A percentile compares a stretch with the other conserved stretches of the same genome.
Evolutionary conservation across 2,329 filamentous ascomycete species (phyloP).

Genomic region (Ceratocystis eucalypticola): DNA sequence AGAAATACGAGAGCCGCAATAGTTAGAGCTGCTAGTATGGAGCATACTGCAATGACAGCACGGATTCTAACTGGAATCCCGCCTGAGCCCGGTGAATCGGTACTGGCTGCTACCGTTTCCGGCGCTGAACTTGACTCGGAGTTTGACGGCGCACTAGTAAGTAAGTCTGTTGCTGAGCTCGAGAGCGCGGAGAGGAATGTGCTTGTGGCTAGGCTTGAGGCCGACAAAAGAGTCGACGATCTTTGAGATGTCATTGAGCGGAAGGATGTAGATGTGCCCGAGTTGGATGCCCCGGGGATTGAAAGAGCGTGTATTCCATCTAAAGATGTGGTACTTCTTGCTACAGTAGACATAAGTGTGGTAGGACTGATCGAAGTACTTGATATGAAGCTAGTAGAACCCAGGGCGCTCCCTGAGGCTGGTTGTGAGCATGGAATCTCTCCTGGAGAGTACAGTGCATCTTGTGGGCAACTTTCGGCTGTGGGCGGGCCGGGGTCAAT

Average conservation of each 20-base stretch:
- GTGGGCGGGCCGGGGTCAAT: conserved; percentile 12
- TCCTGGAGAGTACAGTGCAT: conserved; percentile 13
- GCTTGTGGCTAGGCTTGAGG: not conserved
- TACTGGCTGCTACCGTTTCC: not conserved
- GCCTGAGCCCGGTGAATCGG: not conserved
- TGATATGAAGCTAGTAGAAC: not conserved
- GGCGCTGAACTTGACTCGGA: not conserved
- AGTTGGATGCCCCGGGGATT: not conserved
- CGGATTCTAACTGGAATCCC: conserved; percentile 11
- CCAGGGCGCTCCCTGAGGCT: too few species aligned
- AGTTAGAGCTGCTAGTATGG: conserved; percentile 7
- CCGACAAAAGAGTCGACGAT: not conserved
- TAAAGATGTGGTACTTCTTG: not conserved
- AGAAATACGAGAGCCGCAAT: conserved; percentile 12
- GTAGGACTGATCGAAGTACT: not conserved
- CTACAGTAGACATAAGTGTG: not conserved
- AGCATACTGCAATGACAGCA: conserved; percentile 15
- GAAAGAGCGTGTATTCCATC: conserved; percentile 8
- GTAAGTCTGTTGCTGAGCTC: not conserved
- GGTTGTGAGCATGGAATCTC: conserved; percentile 8
- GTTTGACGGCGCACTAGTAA: not conserved
- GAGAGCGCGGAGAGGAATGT: not conserved
- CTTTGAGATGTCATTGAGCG: not conserved
- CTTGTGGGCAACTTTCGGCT: conserved; percentile 8
- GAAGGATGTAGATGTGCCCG: not conserved